Base-by-base conservation (phyloP, 768 basidiomycete species). In the Suillus subluteus region DNA sequence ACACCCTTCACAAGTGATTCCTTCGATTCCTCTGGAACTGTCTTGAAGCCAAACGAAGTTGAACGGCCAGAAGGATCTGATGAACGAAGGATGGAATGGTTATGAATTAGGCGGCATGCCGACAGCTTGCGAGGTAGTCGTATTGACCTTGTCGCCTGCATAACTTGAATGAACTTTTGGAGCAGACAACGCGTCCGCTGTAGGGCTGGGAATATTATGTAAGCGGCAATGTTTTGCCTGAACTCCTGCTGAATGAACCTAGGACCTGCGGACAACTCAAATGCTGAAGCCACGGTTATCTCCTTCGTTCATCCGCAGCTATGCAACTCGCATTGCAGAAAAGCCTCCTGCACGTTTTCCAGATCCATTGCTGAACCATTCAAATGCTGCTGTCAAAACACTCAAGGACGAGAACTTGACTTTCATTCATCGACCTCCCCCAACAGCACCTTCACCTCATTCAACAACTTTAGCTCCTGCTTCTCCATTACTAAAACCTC, bases 11-110 rank as follows among this genome's bases (percentile, higher is more conserved):
- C 98, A 56, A 99, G 84, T 2, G 85, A 80, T 80, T 99, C 97
- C 76, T 99, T 99, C 43, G 84, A 77, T 41, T 92, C 89, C 75
- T 94, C 92, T 16, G 92, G 91, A 3, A 99, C 89, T 8, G 90
- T 92, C 78, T 84, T 87, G 85, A 95, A 99, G 35, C 98, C 98
- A 77, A 99, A 99, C 41, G 98, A 97, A 0, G 95, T 84, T 6
- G 90, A 92, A 41, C 76, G 78, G 65, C 67, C 63, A 16, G 77
- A 69, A n/a, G 68, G 52, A 35, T 70, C 66, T 4, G 75, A 66
- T 13, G 46, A 44, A 48, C 44, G 40, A 30, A 64, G 50, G 3
- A 56, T 46, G 18, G 68, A 63, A 52, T 69, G 69, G 7, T 65
- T 71, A 67, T 77, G 76, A 56, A 71, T 76, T 4, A 23, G 16